Percentiles rank a stretch among this genome's conserved stretches.
These are phyloP conservation scores for Zymoseptoria brevis DNA, from an alignment of 2,329 filamentous ascomycete species.

Conservation along the genomic window DNA sequence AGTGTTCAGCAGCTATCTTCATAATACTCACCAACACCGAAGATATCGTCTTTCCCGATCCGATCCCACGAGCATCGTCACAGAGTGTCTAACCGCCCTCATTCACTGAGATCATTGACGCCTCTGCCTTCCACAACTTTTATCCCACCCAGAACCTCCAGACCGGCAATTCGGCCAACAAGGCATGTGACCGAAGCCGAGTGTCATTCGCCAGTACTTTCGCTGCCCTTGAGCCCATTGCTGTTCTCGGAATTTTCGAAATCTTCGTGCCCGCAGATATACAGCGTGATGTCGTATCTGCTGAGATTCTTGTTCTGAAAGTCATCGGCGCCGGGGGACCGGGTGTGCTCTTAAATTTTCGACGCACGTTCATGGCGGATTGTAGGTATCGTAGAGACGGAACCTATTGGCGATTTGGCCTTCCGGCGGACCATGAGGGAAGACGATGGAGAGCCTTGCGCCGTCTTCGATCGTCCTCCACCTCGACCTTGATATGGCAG, in stretches of 20 bases:
- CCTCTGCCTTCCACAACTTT: background rate
- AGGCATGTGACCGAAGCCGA: conserved; percentile 34
- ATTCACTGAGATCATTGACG: background rate
- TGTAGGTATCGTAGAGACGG: conserved; percentile 48
- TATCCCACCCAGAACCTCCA: background rate
- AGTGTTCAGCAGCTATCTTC: no score
- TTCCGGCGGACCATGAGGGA: conserved; percentile 39
- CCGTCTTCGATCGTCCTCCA: conserved; percentile 58
- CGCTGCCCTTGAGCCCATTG: conserved; percentile 28
- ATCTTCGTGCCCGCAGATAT: conserved; percentile 41
- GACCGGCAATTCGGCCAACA: background rate
- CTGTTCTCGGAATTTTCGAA: conserved; percentile 47
- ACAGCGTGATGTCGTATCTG: conserved; percentile 4
- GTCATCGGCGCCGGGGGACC: conserved; percentile 40
- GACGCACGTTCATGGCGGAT: conserved; percentile 52
- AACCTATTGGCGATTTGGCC: conserved; percentile 49
- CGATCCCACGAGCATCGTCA: no score
- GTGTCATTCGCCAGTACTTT: conserved; percentile 31
- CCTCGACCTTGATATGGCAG: conserved; percentile 55
- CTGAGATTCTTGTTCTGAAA: conserved; percentile 8
- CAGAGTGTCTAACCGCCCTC: background rate
- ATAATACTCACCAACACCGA: no score
- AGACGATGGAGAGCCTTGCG: conserved; percentile 49
- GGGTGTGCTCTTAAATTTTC: conserved; percentile 50
- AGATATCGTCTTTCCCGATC: no score